Base-by-base conservation (phyloP, 2,329 filamentous ascomycete species). In the Penicillium nordicum region DNA sequence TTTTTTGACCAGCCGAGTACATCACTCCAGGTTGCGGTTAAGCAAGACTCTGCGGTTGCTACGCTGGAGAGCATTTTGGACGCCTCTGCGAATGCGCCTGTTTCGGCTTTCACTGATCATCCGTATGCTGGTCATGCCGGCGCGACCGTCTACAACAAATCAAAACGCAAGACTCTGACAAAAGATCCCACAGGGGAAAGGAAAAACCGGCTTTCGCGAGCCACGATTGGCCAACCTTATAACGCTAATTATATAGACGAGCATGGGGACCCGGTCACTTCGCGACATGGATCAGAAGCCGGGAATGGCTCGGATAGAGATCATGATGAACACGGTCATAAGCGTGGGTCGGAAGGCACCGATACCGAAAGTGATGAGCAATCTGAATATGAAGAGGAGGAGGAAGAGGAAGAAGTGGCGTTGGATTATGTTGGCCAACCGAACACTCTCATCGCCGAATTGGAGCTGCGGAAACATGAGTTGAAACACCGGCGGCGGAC, bases 11-110 rank as follows among this genome's bases (percentile, higher is more conserved):
- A 79, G 4, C 88, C 88, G 0, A 79, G 83, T 2, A 70, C 82
- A 8, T 66, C 77, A 1, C 78, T 85, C 43, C 79, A 86, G 47
- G 75, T 86, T 38, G 74, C 84, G 38, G 74, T 85, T 41, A 81
- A 83, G 71, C 86, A 89, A 56, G 88, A 90, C 18, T 97, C 94
- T 27, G 92, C 93, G 11, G 90, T 92, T 69, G 88, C 85, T 41
- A 96, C 93, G 0, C 82, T 99, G 8, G 92, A 99, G 63, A 92
- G 86, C 70, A 95, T 99, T 51, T 82, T 99, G 16, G 89, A 96
- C 69, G 94, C 93, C 8, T 94, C 93, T 3, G 89, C 90, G 3
- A 84, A 82, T 57, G 93, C 94, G 0, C 94, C 94, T 1, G 92
- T 96, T 30, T 90, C 82, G 63, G 93, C 92, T 27, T 97, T 97